phyloP scores from a whole-genome alignment of 495 filamentous ascomycete species.

The Hyaloscypha bicolor region DNA sequence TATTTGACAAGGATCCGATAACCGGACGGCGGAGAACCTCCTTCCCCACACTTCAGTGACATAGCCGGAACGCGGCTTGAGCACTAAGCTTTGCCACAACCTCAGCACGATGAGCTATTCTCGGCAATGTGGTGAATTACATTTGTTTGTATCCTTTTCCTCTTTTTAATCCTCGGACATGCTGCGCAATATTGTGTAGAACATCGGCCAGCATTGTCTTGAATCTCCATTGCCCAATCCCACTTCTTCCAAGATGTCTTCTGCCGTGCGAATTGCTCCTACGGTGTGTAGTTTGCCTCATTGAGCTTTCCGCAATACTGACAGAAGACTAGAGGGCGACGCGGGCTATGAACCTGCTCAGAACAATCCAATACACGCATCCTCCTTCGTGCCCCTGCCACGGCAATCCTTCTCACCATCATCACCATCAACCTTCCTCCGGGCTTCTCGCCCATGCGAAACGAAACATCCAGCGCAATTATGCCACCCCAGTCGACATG shows the following conservation, averaged over 20 bases:
- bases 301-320: background rate
- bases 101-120: constrained; percentile 1
- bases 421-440: constrained; percentile 56
- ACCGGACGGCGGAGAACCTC: background rate
- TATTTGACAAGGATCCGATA: background rate
- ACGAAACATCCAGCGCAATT: constrained; percentile 55
- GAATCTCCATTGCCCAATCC: background rate
- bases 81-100: background rate
- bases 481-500: constrained; percentile 72
- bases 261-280: constrained; percentile 56
- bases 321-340: constrained; percentile 58
- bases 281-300: constrained; percentile 39
- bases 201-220: background rate
- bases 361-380: constrained; percentile 87
- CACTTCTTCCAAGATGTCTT: constrained; percentile 5
- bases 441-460: constrained; percentile 56
- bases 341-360: constrained; percentile 78
- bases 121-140: background rate
- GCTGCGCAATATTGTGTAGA: background rate
- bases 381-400: constrained; percentile 93
- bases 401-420: constrained; percentile 75
- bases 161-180: background rate
- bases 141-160: background rate
- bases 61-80: background rate
- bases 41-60: background rate